Base-by-base conservation (phyloP, 2,329 filamentous ascomycete genomes). In the Akanthomyces muscarius region DNA sequence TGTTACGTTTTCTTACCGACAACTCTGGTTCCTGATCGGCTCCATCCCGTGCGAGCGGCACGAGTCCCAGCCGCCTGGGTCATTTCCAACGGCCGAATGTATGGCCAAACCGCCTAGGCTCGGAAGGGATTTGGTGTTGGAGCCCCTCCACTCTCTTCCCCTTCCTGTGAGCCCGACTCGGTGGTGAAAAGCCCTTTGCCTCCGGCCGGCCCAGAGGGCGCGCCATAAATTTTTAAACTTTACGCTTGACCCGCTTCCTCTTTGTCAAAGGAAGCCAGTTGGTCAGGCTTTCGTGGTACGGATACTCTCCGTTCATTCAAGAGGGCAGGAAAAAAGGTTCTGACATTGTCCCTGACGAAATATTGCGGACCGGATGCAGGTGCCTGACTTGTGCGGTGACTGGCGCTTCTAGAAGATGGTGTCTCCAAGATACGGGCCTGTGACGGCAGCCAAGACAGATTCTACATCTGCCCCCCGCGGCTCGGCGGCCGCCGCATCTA, bases 61-160 rank as follows among this genome's bases (percentile, higher is more conserved):
- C 28, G 36, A n/a, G 52, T 41, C 52, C 59, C 51, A 61, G 42
- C 41, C 41, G 25, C 41, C 42, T 61, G 50, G 59, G 21, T 48
- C 59, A 48, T 41, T 41, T 54, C 33, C 50, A 61, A 61, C 59
- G 59, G 59, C 51, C 30, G 38, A 41, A 8, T 10, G 33, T 8
- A 28, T 21, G 48, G 41, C 36, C 14, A 60, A 44, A 21, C 14
- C 38, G 23, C 30, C 36, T 45, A 18, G 5, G 25, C n/a, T 52
- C 53, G 53, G 53, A 11, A 25, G 25, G 38, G 23, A n/a, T 21
- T 56, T 23, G 53, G 53, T n/a, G 14, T 42, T 28, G 52, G 13
- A 28, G 36, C 13, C 8, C 23, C 38, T 14, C 36, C 33, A 21
- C 11, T 28, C 13, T n/a, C 36, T 25, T 55, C 13, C 4, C 21